These are phyloP conservation scores for Microcera coccophila DNA, from an alignment of 2,329 filamentous ascomycete genomes.

Conservation along the genomic window DNA sequence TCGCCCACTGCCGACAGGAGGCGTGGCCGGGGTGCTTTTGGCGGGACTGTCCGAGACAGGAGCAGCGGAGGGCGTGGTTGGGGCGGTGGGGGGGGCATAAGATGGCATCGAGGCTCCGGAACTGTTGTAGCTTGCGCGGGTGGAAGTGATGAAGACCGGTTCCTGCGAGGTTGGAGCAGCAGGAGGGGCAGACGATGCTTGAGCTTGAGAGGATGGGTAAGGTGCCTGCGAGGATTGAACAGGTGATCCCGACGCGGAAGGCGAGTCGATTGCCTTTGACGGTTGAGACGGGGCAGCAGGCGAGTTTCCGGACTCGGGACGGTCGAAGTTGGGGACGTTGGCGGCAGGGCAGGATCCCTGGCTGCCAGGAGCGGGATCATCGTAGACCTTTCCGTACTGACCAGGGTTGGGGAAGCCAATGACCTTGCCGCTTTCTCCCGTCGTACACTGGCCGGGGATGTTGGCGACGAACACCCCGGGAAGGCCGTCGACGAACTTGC, in stretches of 20 bases:
- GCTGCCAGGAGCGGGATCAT: constrained; percentile 9
- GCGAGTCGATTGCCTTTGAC: no score
- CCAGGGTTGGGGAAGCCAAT: constrained; percentile 25
- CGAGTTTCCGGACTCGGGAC: background rate
- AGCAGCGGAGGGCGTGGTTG: background rate
- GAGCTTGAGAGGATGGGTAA: background rate
- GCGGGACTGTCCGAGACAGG: no score
- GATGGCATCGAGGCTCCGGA: background rate
- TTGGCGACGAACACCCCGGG: constrained; percentile 24
- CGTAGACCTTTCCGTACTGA: constrained; percentile 19
- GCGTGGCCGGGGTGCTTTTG: background rate
- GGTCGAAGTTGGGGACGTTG: constrained; percentile 16
- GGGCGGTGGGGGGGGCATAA: background rate
- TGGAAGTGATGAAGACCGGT: background rate
- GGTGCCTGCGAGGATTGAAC: background rate
- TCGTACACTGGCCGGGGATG: constrained; percentile 24
- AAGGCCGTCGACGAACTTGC: constrained; percentile 14
- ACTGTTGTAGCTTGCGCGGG: background rate
- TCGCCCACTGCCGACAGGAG: constrained; percentile 3
- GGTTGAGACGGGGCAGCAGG: background rate
- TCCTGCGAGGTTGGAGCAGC: background rate
- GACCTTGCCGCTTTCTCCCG: constrained; percentile 15
- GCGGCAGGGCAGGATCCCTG: constrained; percentile 16
- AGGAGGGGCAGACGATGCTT: background rate
- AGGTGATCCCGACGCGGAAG: no score